These are phyloP conservation scores for Arachis hypogaea DNA, from an alignment of 306 rosid species.

Conservation along the genomic window DNA sequence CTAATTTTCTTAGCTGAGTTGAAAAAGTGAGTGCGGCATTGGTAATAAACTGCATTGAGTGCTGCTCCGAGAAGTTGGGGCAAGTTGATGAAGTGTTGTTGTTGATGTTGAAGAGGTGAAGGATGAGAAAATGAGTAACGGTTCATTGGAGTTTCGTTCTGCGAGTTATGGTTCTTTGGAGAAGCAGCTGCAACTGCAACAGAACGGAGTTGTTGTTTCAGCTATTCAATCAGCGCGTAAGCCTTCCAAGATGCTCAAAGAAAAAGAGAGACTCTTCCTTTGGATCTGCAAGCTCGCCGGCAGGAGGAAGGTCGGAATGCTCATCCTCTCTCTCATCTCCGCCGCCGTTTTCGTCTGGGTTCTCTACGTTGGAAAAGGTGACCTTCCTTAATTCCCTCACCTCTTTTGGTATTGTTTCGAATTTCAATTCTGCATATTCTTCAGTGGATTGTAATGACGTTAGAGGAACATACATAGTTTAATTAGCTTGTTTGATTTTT, in stretches of 20 bases:
- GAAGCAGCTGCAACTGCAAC: constrained; percentile 53
- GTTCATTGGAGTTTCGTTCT: constrained; percentile 86
- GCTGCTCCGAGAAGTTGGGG: constrained; percentile 23
- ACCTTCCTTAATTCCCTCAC: constrained; percentile 3
- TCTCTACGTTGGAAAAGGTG: constrained; percentile 85
- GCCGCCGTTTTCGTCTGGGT: constrained; percentile 86
- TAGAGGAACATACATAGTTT: background rate
- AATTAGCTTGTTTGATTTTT: background rate
- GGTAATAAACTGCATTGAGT: constrained; percentile 43
- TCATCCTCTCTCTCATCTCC: constrained; percentile 75
- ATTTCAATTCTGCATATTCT: background rate
- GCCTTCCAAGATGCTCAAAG: constrained; percentile 83
- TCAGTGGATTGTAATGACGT: constrained; percentile 6
- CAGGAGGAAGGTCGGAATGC: constrained; percentile 86
- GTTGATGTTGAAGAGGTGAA: background rate
- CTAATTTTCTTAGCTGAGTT: constrained; percentile 38
- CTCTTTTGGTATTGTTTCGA: background rate
- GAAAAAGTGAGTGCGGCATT: constrained; percentile 35
- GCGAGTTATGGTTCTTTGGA: constrained; percentile 87
- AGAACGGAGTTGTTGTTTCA: constrained; percentile 47
- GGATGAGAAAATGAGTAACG: constrained; percentile 71
- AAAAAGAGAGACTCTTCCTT: constrained; percentile 69
- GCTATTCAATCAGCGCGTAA: constrained; percentile 71
- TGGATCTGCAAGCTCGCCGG: constrained; percentile 90
- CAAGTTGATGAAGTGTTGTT: constrained; percentile 43